Evolutionary conservation across 2,329 filamentous ascomycete genomes (phyloP).

Genomic region (Aschersonia sp.): DNA sequence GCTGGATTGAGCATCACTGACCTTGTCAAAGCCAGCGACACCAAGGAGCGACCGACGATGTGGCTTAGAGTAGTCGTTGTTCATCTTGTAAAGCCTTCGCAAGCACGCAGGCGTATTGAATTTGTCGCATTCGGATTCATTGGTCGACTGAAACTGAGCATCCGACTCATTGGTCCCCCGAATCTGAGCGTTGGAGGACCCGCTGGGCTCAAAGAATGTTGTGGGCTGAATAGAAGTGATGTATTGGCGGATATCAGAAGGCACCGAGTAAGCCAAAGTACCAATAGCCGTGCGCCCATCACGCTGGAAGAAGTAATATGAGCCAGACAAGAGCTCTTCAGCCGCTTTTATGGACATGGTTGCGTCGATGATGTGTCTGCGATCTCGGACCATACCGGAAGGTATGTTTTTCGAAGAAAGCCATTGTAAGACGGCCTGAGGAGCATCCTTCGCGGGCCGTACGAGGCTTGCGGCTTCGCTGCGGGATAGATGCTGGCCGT

Average conservation of each 20-base stretch:
- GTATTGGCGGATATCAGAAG: slow-evolving; percentile 13
- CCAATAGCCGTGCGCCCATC: slow-evolving; percentile 26
- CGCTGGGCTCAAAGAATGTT: slow-evolving; percentile 13
- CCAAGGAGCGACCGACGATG: slow-evolving; percentile 48
- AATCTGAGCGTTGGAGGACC: not conserved
- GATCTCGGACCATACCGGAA: slow-evolving; percentile 18
- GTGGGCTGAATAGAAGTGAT: slow-evolving; percentile 34
- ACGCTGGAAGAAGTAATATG: slow-evolving; percentile 22
- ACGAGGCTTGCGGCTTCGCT: slow-evolving; percentile 34
- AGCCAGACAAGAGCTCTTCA: slow-evolving; percentile 30
- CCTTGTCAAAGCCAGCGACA: slow-evolving; percentile 33
- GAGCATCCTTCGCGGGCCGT: slow-evolving; percentile 23
- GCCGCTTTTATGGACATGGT: slow-evolving; percentile 22
- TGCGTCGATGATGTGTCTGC: slow-evolving; percentile 26
- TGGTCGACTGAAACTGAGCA: not conserved
- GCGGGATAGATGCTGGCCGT: slow-evolving; percentile 32
- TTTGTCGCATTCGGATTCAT: slow-evolving; percentile 18
- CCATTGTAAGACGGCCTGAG: slow-evolving; percentile 25
- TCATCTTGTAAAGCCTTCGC: slow-evolving; percentile 28
- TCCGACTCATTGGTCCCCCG: no score
- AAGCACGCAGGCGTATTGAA: slow-evolving; percentile 28
- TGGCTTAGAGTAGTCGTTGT: slow-evolving; percentile 34
- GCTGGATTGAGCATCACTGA: slow-evolving; percentile 6
- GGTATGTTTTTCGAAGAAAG: slow-evolving; percentile 7
- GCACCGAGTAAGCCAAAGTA: slow-evolving; percentile 23